Conservation (phyloP, 345 rosid genomes). For the Abelmoschus esculentus region DNA sequence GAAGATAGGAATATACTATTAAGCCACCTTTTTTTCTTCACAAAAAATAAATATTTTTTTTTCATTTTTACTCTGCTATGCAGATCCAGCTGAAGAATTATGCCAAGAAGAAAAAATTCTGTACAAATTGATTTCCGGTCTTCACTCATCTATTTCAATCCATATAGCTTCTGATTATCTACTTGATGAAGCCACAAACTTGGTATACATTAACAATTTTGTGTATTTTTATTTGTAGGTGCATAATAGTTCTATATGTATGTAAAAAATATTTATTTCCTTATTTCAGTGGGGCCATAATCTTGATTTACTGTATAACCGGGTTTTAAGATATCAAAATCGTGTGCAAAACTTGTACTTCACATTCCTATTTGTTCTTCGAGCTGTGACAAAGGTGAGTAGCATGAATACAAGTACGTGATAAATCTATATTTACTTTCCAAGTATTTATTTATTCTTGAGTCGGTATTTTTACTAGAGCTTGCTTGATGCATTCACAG, state of each 20-base stretch:
- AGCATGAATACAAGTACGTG: not conserved
- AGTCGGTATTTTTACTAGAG: not conserved
- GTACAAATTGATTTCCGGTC: conserved; percentile 91
- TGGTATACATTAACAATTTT: conserved; percentile 35
- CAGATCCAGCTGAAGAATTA: conserved; percentile 66
- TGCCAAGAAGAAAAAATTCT: conserved; percentile 83
- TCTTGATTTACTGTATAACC: conserved; percentile 69
- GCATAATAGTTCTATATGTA: not conserved
- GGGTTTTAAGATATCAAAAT: conserved; percentile 76
- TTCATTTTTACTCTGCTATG: conserved; percentile 5
- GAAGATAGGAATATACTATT: not conserved
- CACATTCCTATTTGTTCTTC: conserved; percentile 83
- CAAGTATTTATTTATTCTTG: not conserved
- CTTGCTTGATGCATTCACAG: conserved; percentile 27
- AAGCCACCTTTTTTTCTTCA: not conserved
- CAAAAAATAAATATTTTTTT: not conserved
- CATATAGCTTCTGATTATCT: conserved; percentile 88
- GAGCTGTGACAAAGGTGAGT: conserved; percentile 84
- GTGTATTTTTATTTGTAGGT: not conserved
- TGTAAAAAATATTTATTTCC: not conserved
- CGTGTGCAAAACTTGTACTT: conserved; percentile 88
- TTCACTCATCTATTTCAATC: conserved; percentile 86
- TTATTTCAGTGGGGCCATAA: conserved; percentile 91
- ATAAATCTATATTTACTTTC: not conserved
- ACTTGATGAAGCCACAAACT: conserved; percentile 67